These are phyloP conservation scores for Brassica juncea DNA, from an alignment of 345 rosid genomes.

Conservation along the genomic window DNA sequence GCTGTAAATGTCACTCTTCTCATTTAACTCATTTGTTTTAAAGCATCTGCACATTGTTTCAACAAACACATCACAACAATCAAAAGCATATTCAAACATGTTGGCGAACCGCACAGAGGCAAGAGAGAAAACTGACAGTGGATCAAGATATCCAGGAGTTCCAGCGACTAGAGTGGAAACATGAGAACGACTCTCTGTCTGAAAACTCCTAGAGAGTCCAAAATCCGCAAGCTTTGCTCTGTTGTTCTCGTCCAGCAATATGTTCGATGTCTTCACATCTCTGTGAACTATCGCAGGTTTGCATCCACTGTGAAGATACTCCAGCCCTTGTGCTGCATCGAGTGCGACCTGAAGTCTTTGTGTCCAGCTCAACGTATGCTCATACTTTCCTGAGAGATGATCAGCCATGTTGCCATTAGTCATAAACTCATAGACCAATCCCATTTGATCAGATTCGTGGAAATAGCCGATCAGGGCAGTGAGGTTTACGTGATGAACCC, in stretches of 20 bases:
- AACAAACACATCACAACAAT: background rate
- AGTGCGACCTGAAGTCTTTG: slow-evolving; percentile 35
- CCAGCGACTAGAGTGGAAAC: slow-evolving; percentile 33
- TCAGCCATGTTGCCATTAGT: slow-evolving; percentile 37
- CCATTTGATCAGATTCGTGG: slow-evolving; percentile 24
- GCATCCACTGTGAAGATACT: slow-evolving; percentile 43
- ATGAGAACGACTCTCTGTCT: slow-evolving; percentile 31
- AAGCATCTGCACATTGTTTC: slow-evolving; percentile 22
- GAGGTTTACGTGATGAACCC: slow-evolving; percentile 37
- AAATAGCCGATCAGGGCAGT: slow-evolving; percentile 47
- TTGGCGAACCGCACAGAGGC: no score
- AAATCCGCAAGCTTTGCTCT: slow-evolving; percentile 48
- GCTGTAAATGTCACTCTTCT: slow-evolving; percentile 46
- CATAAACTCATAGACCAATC: slow-evolving; percentile 42
- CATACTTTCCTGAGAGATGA: slow-evolving; percentile 31
- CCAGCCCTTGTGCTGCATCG: slow-evolving; percentile 45
- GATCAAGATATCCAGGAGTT: slow-evolving; percentile 41
- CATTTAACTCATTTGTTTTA: slow-evolving; percentile 27
- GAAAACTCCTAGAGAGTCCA: slow-evolving; percentile 37
- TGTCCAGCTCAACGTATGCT: slow-evolving; percentile 13
- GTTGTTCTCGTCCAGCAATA: slow-evolving; percentile 36
- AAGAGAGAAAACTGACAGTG: slow-evolving; percentile 21
- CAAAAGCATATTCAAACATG: background rate
- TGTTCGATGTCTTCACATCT: slow-evolving; percentile 46
- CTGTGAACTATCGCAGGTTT: slow-evolving; percentile 41